Conservation (phyloP, 306 rosid species). For the Trifolium repens region DNA sequence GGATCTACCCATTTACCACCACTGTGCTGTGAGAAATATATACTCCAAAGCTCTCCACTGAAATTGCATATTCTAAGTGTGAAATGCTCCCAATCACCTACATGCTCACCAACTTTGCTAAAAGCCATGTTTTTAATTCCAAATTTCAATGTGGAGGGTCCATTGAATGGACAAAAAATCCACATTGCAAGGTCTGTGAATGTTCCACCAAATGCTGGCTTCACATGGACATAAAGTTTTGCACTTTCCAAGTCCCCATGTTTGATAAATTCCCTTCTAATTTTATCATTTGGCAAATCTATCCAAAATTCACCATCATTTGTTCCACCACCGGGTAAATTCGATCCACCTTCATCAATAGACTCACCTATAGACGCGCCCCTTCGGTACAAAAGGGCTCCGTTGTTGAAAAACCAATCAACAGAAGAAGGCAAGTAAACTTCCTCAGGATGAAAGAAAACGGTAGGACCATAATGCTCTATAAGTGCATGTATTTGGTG, state of each 20-base stretch:
- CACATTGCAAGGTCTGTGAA: constrained; percentile 90
- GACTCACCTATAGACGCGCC: constrained; percentile 57
- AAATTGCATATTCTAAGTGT: constrained; percentile 61
- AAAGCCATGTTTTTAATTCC: constrained; percentile 58
- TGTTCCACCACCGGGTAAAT: constrained; percentile 73
- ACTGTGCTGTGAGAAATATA: constrained; percentile 57
- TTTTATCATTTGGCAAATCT: constrained; percentile 72
- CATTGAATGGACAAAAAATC: constrained; percentile 95
- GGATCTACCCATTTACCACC: constrained; percentile 57
- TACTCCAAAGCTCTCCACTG: constrained; percentile 52
- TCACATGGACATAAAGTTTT: constrained; percentile 77
- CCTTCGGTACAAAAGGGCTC: constrained; percentile 61
- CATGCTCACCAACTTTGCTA: constrained; percentile 72
- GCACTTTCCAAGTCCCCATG: constrained; percentile 75
- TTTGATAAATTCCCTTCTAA: constrained; percentile 53
- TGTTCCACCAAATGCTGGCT: constrained; percentile 88
- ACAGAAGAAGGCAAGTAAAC: constrained; percentile 89
- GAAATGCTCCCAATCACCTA: constrained; percentile 89
- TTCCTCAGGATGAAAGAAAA: constrained; percentile 86
- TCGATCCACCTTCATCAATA: constrained; percentile 67
- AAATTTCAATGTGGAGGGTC: constrained; percentile 78
- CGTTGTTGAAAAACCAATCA: constrained; percentile 81
- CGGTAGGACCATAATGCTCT: constrained; percentile 84
- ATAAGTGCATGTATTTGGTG: constrained; percentile 80
- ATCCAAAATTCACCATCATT: constrained; percentile 82